Conservation (phyloP, 1,284 basidiomycete species). For the Heterobasidion annosum region DNA sequence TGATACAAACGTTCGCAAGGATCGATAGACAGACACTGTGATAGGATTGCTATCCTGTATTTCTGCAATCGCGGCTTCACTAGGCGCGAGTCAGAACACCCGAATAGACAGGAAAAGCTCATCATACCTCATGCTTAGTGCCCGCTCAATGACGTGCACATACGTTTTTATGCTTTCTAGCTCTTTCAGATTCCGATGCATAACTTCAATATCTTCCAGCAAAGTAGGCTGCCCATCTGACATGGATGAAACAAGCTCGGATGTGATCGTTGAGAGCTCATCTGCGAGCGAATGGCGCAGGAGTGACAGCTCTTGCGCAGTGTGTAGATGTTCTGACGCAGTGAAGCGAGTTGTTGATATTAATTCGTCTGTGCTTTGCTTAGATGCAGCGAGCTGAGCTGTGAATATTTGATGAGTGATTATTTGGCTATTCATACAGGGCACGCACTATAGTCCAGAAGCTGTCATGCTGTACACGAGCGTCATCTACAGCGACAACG, state of each 20-base stretch:
- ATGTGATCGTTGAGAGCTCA: constrained; percentile 61
- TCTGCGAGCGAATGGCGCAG: constrained; percentile 70
- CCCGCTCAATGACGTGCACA: constrained; percentile 63
- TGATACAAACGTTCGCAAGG: constrained; percentile 51
- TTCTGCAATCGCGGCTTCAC: constrained; percentile 48
- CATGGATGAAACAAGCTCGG: constrained; percentile 53
- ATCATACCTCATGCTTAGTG: constrained; percentile 66
- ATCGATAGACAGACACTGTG: constrained; percentile 49
- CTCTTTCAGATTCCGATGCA: constrained; percentile 67
- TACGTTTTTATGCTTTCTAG: constrained; percentile 71
- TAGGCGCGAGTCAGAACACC: constrained; percentile 15
- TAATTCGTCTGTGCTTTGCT: constrained; percentile 31
- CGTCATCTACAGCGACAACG: constrained; percentile 26
- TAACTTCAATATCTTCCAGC: constrained; percentile 72
- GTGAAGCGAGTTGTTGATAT: constrained; percentile 33
- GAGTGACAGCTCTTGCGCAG: constrained; percentile 68
- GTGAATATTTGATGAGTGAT: constrained; percentile 20
- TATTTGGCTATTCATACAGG: constrained; percentile 1
- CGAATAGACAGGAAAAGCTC: not conserved
- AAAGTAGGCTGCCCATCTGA: constrained; percentile 48
- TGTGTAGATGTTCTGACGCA: constrained; percentile 38
- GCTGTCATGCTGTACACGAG: constrained; percentile 14
- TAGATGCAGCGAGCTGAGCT: constrained; percentile 54
- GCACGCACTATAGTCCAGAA: constrained; percentile 19
- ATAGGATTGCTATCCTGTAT: constrained; percentile 30